phyloP scores from a whole-genome alignment of 2,329 filamentous ascomycete genomes.

The Xylariaceae sp. region DNA sequence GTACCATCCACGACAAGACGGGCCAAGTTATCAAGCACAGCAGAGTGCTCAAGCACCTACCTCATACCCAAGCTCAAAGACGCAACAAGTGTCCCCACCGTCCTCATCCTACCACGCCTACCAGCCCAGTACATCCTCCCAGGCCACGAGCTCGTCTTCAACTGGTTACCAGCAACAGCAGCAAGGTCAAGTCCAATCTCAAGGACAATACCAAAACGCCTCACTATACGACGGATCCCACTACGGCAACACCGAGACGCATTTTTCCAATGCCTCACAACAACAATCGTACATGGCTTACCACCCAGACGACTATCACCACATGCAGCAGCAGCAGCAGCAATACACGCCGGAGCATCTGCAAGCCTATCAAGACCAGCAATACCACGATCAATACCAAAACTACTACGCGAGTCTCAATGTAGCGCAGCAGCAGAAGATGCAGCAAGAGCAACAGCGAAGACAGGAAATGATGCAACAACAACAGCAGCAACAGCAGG shows the following conservation, averaged over 20 bases:
- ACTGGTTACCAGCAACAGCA: constrained; percentile 5
- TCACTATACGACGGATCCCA: constrained; percentile 14
- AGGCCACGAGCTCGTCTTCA: constrained; percentile 1
- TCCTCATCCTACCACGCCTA: constrained; percentile 17
- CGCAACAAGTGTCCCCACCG: constrained; percentile 11
- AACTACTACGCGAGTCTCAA: constrained; percentile 21
- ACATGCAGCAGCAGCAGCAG: constrained; percentile 17
- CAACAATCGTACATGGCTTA: constrained; percentile 22
- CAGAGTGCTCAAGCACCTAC: constrained; percentile 9
- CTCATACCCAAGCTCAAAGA: constrained; percentile 11
- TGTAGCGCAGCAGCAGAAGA: constrained; percentile 11
- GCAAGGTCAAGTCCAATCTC: neutral
- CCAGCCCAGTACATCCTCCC: constrained; percentile 20
- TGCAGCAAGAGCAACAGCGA: neutral
- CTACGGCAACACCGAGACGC: constrained; percentile 12
- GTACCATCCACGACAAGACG: constrained; percentile 14
- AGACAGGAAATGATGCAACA: neutral
- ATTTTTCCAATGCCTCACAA: neutral
- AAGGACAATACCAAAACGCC: constrained; percentile 11
- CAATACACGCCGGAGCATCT: constrained; percentile 15
- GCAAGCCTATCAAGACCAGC: constrained; percentile 9
- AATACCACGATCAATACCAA: constrained; percentile 21
- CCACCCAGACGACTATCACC: constrained; percentile 19
- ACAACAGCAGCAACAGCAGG: constrained; percentile 15
- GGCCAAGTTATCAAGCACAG: constrained; percentile 2